Conservation (phyloP, 331 rosid species). For the Pyracantha coccinea region DNA sequence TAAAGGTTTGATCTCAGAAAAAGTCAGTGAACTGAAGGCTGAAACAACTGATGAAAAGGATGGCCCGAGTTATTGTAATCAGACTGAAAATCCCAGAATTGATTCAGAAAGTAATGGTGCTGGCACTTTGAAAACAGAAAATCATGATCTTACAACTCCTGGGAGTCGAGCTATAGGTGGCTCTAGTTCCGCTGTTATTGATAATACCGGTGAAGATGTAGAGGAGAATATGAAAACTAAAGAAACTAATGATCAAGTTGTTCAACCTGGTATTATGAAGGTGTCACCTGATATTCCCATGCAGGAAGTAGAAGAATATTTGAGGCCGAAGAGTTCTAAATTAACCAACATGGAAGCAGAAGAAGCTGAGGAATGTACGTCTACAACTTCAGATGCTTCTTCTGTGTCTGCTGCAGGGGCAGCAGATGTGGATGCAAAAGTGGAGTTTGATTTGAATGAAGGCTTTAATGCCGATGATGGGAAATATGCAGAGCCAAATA, state of each 20-base stretch:
- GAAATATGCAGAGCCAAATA: slow-evolving; percentile 40
- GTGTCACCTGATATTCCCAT: slow-evolving; percentile 19
- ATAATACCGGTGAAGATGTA: slow-evolving; percentile 13
- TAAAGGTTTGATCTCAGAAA: slow-evolving; percentile 6
- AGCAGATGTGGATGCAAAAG: slow-evolving; percentile 33
- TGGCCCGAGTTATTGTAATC: slow-evolving; percentile 7
- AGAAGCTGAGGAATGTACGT: slow-evolving; percentile 37
- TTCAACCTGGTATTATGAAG: slow-evolving; percentile 17
- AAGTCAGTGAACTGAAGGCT: slow-evolving; percentile 25
- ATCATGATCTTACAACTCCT: slow-evolving; percentile 2
- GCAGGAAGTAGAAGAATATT: slow-evolving; percentile 38
- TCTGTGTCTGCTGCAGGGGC: slow-evolving; percentile 21
- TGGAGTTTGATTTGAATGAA: slow-evolving; percentile 85
- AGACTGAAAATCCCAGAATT: slow-evolving; percentile 20
- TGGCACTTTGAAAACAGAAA: not conserved
- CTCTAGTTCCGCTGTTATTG: slow-evolving; percentile 15
- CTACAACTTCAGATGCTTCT: slow-evolving; percentile 29
- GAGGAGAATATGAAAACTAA: slow-evolving; percentile 29
- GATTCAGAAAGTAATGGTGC: not conserved
- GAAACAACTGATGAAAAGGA: slow-evolving; percentile 22
- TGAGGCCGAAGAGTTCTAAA: slow-evolving; percentile 27
- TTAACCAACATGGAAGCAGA: slow-evolving; percentile 29
- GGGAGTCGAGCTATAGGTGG: slow-evolving; percentile 21
- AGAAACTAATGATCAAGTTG: slow-evolving; percentile 25
- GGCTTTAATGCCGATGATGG: slow-evolving; percentile 70